Conservation (phyloP, 306 rosid species). For the Chamaecrista fasciculata region DNA sequence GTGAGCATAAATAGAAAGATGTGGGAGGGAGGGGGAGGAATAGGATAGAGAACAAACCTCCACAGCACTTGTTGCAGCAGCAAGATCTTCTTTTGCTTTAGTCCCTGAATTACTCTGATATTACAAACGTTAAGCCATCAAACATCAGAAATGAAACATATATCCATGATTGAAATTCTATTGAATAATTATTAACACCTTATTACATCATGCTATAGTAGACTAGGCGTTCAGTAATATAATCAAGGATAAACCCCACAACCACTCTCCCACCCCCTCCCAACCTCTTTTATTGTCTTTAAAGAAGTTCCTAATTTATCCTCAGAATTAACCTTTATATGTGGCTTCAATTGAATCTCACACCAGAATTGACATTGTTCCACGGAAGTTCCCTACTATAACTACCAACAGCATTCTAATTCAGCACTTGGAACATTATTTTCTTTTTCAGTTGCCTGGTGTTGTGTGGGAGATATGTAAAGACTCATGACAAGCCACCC, state of each 20-base stretch:
- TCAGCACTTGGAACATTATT: neutral
- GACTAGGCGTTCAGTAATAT: neutral
- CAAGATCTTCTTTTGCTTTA: conserved; percentile 97
- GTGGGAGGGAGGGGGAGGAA: neutral
- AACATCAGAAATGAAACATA: neutral
- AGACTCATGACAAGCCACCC: neutral
- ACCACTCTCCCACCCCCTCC: too few species aligned
- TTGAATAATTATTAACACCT: neutral
- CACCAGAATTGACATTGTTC: neutral
- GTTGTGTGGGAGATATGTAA: neutral
- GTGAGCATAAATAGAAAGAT: neutral
- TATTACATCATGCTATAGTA: neutral
- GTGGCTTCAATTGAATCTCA: neutral
- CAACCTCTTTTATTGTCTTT: neutral
- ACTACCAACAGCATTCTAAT: neutral
- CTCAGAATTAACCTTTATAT: neutral
- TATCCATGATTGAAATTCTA: neutral
- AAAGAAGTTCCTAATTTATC: neutral
- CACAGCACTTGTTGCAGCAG: conserved; percentile 89
- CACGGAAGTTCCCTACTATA: neutral
- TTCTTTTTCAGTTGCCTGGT: neutral
- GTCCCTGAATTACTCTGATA: conserved; percentile 96
- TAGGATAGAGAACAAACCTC: conserved; percentile 52
- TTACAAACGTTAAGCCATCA: conserved; percentile 34
- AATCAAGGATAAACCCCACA: neutral